Conservation (phyloP, 2,329 filamentous ascomycete genomes). For the Dothideomycetes sp. region DNA sequence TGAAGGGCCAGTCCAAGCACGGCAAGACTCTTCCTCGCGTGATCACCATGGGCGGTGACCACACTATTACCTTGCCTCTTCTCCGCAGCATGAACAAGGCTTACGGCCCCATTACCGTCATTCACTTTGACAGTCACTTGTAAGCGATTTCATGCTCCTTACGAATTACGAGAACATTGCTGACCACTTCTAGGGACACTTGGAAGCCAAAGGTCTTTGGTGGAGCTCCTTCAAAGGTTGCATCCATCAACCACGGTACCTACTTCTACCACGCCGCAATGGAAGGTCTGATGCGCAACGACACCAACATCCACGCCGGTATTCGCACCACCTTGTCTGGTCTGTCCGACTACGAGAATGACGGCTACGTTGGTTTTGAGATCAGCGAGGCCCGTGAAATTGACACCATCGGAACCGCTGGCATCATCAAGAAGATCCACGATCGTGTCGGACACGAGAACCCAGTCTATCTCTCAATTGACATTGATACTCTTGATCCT, state of each 20-base stretch:
- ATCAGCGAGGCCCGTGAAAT: slow-evolving; percentile 68
- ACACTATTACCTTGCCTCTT: slow-evolving; percentile 51
- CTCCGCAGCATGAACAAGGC: slow-evolving; percentile 49
- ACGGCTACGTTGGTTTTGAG: slow-evolving; percentile 74
- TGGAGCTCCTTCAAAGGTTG: slow-evolving; percentile 63
- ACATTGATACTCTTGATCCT: slow-evolving; percentile 82
- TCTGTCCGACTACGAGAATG: slow-evolving; percentile 71
- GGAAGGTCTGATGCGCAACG: slow-evolving; percentile 68
- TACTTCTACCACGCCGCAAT: slow-evolving; percentile 77
- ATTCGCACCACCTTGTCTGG: slow-evolving; percentile 75
- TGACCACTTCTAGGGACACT: slow-evolving; percentile 28
- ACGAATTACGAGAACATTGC: background rate
- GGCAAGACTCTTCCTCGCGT: slow-evolving; percentile 69
- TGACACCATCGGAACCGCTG: slow-evolving; percentile 56
- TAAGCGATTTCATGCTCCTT: slow-evolving; percentile 26
- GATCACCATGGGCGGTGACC: slow-evolving; percentile 57
- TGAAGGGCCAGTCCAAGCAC: slow-evolving; percentile 56
- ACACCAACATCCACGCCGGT: slow-evolving; percentile 78
- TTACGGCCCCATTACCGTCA: slow-evolving; percentile 56
- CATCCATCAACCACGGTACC: slow-evolving; percentile 75
- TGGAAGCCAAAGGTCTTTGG: slow-evolving; percentile 83
- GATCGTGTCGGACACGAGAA: slow-evolving; percentile 57
- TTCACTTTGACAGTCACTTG: slow-evolving; percentile 53
- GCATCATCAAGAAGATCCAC: slow-evolving; percentile 68
- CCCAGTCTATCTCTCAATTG: slow-evolving; percentile 72